These are phyloP conservation scores for Lachnellula cervina DNA, from an alignment of 2,329 filamentous ascomycete species.

Conservation along the genomic window DNA sequence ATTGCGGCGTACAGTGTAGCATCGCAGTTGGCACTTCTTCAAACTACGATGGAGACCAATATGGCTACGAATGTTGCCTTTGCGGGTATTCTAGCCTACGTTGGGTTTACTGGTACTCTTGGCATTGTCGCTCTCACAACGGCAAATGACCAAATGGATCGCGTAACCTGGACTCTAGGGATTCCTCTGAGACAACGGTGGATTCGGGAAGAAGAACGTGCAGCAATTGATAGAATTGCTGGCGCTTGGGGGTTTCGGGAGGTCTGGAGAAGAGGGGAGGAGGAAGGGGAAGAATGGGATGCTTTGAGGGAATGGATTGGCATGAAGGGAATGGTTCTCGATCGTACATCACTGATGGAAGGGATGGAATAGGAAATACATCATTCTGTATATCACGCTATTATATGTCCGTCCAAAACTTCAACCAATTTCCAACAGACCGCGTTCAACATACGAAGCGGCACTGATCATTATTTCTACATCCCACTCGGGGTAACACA, in stretches of 20 bases:
- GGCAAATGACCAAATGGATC: constrained; percentile 89
- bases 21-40: constrained; percentile 58
- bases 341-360: constrained; percentile 84
- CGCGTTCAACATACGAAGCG: not conserved
- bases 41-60: constrained; percentile 70
- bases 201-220: constrained; percentile 85
- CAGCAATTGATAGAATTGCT: constrained; percentile 79
- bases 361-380: constrained; percentile 65
- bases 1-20: constrained; percentile 67
- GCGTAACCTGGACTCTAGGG: constrained; percentile 85
- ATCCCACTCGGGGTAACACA: too few relatives aligned
- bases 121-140: constrained; percentile 82
- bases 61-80: constrained; percentile 76
- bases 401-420: not conserved
- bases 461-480: too few relatives aligned
- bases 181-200: constrained; percentile 76
- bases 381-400: not conserved
- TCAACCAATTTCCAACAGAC: not conserved
- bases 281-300: constrained; percentile 88
- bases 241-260: constrained; percentile 91
- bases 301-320: constrained; percentile 77
- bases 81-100: constrained; percentile 75
- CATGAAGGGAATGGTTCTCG: constrained; percentile 81
- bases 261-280: constrained; percentile 73
- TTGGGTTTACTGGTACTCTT: constrained; percentile 73